Conservation (phyloP, 1,284 basidiomycete species). For the Boletellus deceptivus region DNA sequence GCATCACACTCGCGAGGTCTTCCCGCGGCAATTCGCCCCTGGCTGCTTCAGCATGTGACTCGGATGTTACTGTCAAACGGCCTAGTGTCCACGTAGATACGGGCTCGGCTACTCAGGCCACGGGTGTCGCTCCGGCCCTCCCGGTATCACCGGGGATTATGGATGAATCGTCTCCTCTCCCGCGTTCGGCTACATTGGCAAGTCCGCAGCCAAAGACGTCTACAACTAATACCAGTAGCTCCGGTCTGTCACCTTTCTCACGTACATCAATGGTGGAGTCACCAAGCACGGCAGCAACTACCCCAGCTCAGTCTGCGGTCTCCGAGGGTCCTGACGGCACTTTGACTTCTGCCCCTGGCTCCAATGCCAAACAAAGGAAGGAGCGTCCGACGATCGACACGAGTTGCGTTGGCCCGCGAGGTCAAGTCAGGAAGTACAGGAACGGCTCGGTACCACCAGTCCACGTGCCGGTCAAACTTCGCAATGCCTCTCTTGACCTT, state of each 20-base stretch:
- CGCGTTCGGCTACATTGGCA: constrained; percentile 17
- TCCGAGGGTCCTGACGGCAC: constrained; percentile 18
- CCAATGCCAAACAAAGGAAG: constrained; percentile 26
- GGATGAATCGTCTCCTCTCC: constrained; percentile 26
- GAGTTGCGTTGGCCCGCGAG: constrained; percentile 31
- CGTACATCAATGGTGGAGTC: constrained; percentile 26
- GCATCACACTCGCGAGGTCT: constrained; percentile 29
- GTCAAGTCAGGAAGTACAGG: constrained; percentile 32
- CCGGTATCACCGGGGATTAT: constrained; percentile 15
- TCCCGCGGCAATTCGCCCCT: constrained; percentile 31
- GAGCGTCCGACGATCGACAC: constrained; percentile 33
- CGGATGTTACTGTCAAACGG: constrained; percentile 26
- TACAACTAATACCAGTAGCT: constrained; percentile 25
- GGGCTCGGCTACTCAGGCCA: constrained; percentile 26
- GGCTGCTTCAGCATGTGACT: constrained; percentile 28
- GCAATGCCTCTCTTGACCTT: constrained; percentile 31
- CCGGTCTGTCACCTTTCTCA: constrained; percentile 29
- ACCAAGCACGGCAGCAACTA: constrained; percentile 28
- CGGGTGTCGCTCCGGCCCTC: constrained; percentile 10
- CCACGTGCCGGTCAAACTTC: constrained; percentile 28
- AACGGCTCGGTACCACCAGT: constrained; percentile 32
- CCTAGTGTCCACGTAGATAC: constrained; percentile 33
- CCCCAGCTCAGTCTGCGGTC: constrained; percentile 25
- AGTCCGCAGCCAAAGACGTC: constrained; percentile 28
- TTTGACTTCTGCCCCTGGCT: constrained; percentile 15